These are phyloP conservation scores for Fusarium vanettenii DNA, from an alignment of 2,329 filamentous ascomycete species.

Conservation along the genomic window DNA sequence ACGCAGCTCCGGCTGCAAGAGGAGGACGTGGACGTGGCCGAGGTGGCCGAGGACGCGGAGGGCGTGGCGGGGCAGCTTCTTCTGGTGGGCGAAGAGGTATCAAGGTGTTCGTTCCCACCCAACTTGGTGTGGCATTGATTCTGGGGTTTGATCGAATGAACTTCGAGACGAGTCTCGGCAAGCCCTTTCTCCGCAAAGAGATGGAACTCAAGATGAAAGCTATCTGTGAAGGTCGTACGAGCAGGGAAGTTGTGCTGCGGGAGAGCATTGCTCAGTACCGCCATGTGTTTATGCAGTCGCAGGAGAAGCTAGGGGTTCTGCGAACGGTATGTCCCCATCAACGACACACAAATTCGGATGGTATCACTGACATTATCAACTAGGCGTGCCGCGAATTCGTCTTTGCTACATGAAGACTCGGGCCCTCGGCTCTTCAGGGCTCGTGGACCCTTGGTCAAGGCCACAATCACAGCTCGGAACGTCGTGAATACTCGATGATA, in stretches of 20 bases:
- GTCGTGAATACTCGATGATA: slow-evolving; percentile 11
- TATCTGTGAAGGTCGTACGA: slow-evolving; percentile 89
- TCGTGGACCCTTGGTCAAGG: slow-evolving; percentile 40
- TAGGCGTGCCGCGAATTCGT: slow-evolving; percentile 55
- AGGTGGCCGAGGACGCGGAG: slow-evolving; percentile 54
- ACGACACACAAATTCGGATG: background rate
- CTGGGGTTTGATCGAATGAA: slow-evolving; percentile 96
- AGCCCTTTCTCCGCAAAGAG: slow-evolving; percentile 96
- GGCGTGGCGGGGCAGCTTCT: slow-evolving; percentile 54
- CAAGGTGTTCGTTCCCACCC: slow-evolving; percentile 92
- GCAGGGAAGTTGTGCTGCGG: slow-evolving; percentile 78
- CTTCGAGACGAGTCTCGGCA: slow-evolving; percentile 90
- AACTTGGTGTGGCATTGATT: slow-evolving; percentile 89
- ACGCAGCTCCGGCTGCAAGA: slow-evolving; percentile 53
- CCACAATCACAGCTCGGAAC: slow-evolving; percentile 35
- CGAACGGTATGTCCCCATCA: slow-evolving; percentile 63
- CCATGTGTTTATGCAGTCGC: slow-evolving; percentile 85
- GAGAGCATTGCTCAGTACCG: slow-evolving; percentile 90
- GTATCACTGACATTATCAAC: slow-evolving; percentile 30
- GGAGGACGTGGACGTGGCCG: slow-evolving; percentile 62
- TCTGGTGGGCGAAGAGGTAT: slow-evolving; percentile 63
- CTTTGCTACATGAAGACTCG: slow-evolving; percentile 33
- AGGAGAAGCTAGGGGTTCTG: slow-evolving; percentile 77
- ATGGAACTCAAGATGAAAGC: slow-evolving; percentile 98
- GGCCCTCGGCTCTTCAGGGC: slow-evolving; percentile 34